Conservation (phyloP, 2,329 filamentous ascomycete species). For the Sporothrix pallida region DNA sequence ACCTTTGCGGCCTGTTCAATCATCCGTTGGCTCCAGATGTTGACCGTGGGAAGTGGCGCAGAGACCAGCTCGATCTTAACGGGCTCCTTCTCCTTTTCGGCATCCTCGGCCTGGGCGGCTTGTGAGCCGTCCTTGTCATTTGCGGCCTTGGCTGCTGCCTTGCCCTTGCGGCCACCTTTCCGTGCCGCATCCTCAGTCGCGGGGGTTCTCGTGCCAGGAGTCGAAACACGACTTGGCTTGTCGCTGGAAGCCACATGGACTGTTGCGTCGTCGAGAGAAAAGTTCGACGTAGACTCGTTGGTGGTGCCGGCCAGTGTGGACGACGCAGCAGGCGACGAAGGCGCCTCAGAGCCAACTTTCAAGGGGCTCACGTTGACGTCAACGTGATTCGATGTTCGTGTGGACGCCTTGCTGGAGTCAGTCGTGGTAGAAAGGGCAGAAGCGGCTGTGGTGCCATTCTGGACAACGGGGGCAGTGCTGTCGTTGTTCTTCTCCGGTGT, state of each 20-base stretch:
- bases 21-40: conserved; percentile 83
- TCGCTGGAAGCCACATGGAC: conserved; percentile 64
- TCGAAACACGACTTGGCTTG: conserved; percentile 27
- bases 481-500: conserved; percentile 47
- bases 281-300: conserved; percentile 35
- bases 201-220: conserved; percentile 1
- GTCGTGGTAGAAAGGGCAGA: neutral
- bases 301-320: conserved; percentile 47
- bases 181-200: conserved; percentile 64
- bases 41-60: conserved; percentile 81
- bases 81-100: conserved; percentile 65
- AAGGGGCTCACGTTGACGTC: conserved; percentile 24
- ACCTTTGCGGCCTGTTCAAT: conserved; percentile 66
- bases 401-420: conserved; percentile 26
- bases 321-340: conserved; percentile 41
- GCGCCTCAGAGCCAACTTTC: conserved; percentile 41
- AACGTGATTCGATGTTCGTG: neutral
- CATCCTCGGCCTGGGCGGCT: conserved; percentile 52
- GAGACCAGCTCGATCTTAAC: conserved; percentile 73
- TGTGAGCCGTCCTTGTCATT: conserved; percentile 60
- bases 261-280: conserved; percentile 41
- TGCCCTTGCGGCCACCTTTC: conserved; percentile 65
- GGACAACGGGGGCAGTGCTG: conserved; percentile 39
- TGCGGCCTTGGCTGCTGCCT: conserved; percentile 59
- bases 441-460: neutral